These are phyloP conservation scores for Leccinum pachyderme DNA, from an alignment of 1,284 basidiomycete genomes.

Conservation along the genomic window DNA sequence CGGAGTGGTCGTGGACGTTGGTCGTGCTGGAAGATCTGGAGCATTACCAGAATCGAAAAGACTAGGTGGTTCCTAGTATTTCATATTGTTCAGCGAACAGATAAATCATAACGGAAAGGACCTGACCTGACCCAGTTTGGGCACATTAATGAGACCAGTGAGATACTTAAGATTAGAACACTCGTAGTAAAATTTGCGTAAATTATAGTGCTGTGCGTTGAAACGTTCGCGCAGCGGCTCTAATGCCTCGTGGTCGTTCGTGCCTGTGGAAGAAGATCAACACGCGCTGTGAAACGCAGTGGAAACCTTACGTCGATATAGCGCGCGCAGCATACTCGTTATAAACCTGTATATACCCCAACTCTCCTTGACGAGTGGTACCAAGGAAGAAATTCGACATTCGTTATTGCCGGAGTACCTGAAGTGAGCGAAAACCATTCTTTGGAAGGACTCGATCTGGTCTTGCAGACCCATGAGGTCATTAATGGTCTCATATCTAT, in stretches of 20 bases:
- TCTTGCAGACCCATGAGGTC: slow-evolving; percentile 96
- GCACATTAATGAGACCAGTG: slow-evolving; percentile 93
- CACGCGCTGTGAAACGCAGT: neutral
- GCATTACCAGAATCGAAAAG: slow-evolving; percentile 80
- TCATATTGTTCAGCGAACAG: neutral
- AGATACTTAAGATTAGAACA: slow-evolving; percentile 96
- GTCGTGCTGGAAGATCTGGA: slow-evolving; percentile 87
- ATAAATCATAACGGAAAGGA: neutral
- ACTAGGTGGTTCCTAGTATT: slow-evolving; percentile 78
- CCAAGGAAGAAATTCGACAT: slow-evolving; percentile 90
- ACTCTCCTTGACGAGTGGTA: slow-evolving; percentile 94
- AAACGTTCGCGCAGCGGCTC: slow-evolving; percentile 85
- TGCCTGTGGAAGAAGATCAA: slow-evolving; percentile 51
- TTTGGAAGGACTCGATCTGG: slow-evolving; percentile 96
- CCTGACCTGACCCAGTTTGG: slow-evolving; percentile 85
- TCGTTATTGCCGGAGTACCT: slow-evolving; percentile 89
- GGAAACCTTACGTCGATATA: slow-evolving; percentile 77
- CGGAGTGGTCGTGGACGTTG: slow-evolving; percentile 78
- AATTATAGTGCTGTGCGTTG: slow-evolving; percentile 83
- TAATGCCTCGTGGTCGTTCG: slow-evolving; percentile 82
- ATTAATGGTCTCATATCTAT: slow-evolving; percentile 91
- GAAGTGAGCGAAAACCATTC: slow-evolving; percentile 93
- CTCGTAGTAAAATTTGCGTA: slow-evolving; percentile 97
- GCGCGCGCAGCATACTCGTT: slow-evolving; percentile 94
- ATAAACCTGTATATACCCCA: slow-evolving; percentile 98